Conservation (phyloP, 2,329 filamentous ascomycete species). For the Penicillium sp. region DNA sequence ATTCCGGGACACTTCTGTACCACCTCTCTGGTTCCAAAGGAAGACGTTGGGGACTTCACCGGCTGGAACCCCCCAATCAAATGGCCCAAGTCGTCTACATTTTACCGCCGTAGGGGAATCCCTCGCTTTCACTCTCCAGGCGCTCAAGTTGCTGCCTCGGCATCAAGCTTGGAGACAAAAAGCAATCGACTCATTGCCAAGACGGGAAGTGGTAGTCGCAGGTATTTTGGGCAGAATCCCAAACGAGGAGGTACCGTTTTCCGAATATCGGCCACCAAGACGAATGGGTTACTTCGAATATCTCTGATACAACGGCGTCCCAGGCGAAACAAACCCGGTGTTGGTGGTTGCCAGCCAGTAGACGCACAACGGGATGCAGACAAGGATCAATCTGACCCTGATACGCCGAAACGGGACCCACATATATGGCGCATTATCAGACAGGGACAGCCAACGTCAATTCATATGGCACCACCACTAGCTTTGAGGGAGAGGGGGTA, state of each 20-base stretch:
- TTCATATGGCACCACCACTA: not conserved
- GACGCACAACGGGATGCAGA: not conserved
- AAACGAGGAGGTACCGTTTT: conserved; percentile 6
- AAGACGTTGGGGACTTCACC: conserved; percentile 7
- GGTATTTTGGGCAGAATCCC: not conserved
- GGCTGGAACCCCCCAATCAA: conserved; percentile 7
- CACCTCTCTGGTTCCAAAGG: conserved; percentile 12
- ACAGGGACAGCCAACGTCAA: not conserved
- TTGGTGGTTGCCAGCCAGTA: not conserved
- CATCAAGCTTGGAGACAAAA: conserved; percentile 1
- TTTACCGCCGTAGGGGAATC: conserved; percentile 12
- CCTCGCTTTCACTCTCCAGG: conserved; percentile 12
- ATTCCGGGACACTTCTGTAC: conserved; percentile 6
- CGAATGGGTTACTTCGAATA: not conserved
- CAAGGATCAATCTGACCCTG: conserved; percentile 4
- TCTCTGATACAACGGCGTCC: conserved; percentile 9
- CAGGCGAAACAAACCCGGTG: not conserved
- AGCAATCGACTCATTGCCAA: conserved; percentile 7
- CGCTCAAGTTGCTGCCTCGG: conserved; percentile 7
- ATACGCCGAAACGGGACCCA: conserved; percentile 9
- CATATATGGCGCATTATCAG: not conserved
- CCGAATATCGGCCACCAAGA: conserved; percentile 9
- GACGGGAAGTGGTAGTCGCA: conserved; percentile 2
- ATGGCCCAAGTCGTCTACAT: conserved; percentile 11
- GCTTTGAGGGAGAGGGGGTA: conserved; percentile 6